phyloP scores from a whole-genome alignment of 2,329 filamentous ascomycete species.

The Phialophora expanda region DNA sequence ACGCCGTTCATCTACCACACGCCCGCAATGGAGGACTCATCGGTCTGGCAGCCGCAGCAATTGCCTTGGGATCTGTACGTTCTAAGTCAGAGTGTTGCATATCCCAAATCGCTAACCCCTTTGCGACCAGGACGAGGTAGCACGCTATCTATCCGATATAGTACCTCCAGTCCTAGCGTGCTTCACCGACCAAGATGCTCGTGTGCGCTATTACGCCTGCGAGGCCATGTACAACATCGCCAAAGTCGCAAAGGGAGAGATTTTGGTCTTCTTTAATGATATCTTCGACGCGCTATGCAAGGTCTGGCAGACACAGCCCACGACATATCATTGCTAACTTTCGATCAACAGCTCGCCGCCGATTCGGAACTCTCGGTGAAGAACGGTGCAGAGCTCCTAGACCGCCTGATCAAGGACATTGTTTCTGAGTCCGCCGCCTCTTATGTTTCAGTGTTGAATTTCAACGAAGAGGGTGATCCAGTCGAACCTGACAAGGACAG shows the following conservation, averaged over 20 bases:
- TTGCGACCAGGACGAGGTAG: slow-evolving; percentile 71
- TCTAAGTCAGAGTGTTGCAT: background rate
- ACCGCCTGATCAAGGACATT: slow-evolving; percentile 94
- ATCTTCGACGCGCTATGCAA: slow-evolving; percentile 98
- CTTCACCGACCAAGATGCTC: slow-evolving; percentile 96
- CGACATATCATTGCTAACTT: slow-evolving; percentile 26
- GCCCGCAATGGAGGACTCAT: slow-evolving; percentile 96
- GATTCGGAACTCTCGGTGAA: slow-evolving; percentile 97
- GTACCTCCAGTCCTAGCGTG: slow-evolving; percentile 96
- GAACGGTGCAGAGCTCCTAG: slow-evolving; percentile 93
- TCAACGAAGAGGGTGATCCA: slow-evolving; percentile 53
- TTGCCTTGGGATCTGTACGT: slow-evolving; percentile 87
- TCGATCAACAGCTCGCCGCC: slow-evolving; percentile 73
- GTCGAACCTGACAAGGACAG: slow-evolving; percentile 47
- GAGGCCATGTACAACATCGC: slow-evolving; percentile 99
- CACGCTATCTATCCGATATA: slow-evolving; percentile 88
- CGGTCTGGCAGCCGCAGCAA: slow-evolving; percentile 90
- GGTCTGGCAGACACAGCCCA: slow-evolving; percentile 56
- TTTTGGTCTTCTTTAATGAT: slow-evolving; percentile 95
- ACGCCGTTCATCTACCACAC: slow-evolving; percentile 95
- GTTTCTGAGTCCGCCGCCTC: slow-evolving; percentile 93
- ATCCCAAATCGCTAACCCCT: slow-evolving; percentile 4
- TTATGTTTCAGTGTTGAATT: slow-evolving; percentile 86
- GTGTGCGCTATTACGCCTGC: slow-evolving; percentile 96
- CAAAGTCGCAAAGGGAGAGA: slow-evolving; percentile 98